phyloP scores from a whole-genome alignment of 2,329 filamentous ascomycete species.

The Mollisiaceae sp. region DNA sequence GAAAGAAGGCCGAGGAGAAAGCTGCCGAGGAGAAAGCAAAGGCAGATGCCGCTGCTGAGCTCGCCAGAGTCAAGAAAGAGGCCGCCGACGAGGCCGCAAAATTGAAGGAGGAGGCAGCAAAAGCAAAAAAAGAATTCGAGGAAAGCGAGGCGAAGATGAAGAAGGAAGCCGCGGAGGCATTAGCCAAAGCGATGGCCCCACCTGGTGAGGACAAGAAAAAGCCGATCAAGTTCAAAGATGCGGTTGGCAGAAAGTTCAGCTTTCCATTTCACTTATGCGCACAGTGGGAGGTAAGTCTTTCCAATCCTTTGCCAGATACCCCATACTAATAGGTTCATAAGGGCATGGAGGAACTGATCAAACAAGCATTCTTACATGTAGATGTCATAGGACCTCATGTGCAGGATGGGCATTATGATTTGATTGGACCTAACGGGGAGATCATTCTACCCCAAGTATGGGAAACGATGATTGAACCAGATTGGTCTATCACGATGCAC shows the following conservation, averaged over 20 bases:
- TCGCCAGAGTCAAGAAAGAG: constrained; percentile 38
- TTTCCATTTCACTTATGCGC: constrained; percentile 87
- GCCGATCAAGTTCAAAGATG: constrained; percentile 90
- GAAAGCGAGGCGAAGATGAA: constrained; percentile 53
- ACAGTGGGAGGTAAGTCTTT: constrained; percentile 74
- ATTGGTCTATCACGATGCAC: constrained; percentile 73
- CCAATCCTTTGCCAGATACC: constrained; percentile 12
- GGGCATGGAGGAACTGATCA: constrained; percentile 87
- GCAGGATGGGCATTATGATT: constrained; percentile 78
- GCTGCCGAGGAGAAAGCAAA: constrained; percentile 31
- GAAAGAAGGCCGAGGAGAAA: constrained; percentile 27
- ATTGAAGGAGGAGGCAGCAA: constrained; percentile 50
- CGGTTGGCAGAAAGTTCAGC: constrained; percentile 87
- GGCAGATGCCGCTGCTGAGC: constrained; percentile 28
- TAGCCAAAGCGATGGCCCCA: constrained; percentile 48
- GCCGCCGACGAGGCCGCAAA: constrained; percentile 45
- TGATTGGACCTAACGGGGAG: constrained; percentile 78
- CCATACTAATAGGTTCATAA: constrained; percentile 46
- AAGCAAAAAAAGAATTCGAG: constrained; percentile 50
- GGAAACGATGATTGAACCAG: constrained; percentile 81
- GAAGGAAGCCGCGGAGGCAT: constrained; percentile 55
- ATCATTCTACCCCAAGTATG: constrained; percentile 83
- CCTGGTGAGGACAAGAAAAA: constrained; percentile 50
- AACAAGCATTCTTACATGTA: constrained; percentile 81
- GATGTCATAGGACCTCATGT: constrained; percentile 79